Conservation (phyloP, 352 stramenopile species). For the Blastocystis sp. region DNA sequence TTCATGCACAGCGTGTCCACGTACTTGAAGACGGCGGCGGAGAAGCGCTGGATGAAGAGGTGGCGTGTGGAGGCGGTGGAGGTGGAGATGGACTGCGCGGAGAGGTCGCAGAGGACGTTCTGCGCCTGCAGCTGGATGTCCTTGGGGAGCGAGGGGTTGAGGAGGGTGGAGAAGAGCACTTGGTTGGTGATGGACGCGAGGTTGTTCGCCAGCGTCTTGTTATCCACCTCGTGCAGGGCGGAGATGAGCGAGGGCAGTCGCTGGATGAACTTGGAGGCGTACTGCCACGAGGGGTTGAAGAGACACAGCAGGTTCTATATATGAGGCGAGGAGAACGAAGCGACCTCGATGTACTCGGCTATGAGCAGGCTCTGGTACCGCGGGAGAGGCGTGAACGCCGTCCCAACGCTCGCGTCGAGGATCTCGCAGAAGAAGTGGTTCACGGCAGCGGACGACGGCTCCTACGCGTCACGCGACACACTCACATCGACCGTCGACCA, state of each 20-base stretch:
- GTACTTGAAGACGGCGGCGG: conserved; percentile 41
- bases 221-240: conserved; percentile 26
- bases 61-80: background rate
- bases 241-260: background rate
- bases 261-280: conserved; percentile 2
- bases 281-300: background rate
- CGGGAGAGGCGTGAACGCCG: conserved; percentile 35
- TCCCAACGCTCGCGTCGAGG: background rate
- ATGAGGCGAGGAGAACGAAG: background rate
- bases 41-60: conserved; percentile 51
- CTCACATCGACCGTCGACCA: background rate
- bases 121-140: background rate
- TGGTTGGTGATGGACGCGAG: conserved; percentile 39
- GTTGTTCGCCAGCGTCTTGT: conserved; percentile 53
- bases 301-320: background rate
- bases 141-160: background rate
- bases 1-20: conserved; percentile 40
- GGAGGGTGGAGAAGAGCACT: conserved; percentile 33
- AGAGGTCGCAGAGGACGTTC: conserved; percentile 23
- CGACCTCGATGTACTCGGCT: conserved; percentile 31
- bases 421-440: conserved; percentile 35
- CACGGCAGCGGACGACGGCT: background rate
- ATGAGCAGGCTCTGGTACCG: conserved; percentile 40
- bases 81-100: conserved; percentile 23
- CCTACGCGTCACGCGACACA: background rate